Base-by-base conservation (phyloP, 495 filamentous ascomycete genomes). In the Podospora comata region DNA sequence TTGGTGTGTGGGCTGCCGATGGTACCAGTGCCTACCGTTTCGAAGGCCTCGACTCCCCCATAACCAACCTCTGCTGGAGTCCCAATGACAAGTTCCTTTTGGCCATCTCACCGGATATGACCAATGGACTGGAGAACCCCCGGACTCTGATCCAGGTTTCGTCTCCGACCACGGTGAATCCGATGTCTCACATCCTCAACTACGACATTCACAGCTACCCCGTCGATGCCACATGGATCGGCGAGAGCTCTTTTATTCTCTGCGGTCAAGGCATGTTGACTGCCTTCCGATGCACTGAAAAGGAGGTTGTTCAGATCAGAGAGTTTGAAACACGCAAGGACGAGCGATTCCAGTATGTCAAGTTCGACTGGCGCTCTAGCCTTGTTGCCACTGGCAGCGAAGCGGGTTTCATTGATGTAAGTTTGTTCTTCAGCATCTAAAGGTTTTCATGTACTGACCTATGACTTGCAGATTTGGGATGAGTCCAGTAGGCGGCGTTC, bases 1-100 rank as follows among this genome's bases (percentile, higher is more conserved):
- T 92, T 32, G 86, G 85, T 67, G 85, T 93, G 77, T 92, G 90
- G 80, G 84, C 86, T 13, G 79, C 82, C 6, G 83, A 88, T 59
- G 91, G 91, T n/a, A 66, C 73, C 28, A 73, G 77, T 61, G 65
- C 82, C 30, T 77, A 83, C 53, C 70, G 79, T 60, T 80, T 82
- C 70, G 78, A 83, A 72, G 75, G 77, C 64, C 70, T 82, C 64
- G 82, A 83, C 67, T 76, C 83, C 18, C 85, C 86, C 26, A 79
- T 90, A 62, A 79, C 85, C 64, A 86, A 83, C 67, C 75, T 90
- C 34, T 83, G 83, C 34, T 91, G 88, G 88, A 89, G 85, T 73
- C 85, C 83, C 7, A 79, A 79, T 54, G 82, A 83, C 65, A 79
- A 79, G 4, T 77, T 79, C 48, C 79, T 89, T 56, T 75, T 91